Base-by-base conservation (phyloP, 1,139 yeast species). In the Schwanniomyces etchellsii region DNA sequence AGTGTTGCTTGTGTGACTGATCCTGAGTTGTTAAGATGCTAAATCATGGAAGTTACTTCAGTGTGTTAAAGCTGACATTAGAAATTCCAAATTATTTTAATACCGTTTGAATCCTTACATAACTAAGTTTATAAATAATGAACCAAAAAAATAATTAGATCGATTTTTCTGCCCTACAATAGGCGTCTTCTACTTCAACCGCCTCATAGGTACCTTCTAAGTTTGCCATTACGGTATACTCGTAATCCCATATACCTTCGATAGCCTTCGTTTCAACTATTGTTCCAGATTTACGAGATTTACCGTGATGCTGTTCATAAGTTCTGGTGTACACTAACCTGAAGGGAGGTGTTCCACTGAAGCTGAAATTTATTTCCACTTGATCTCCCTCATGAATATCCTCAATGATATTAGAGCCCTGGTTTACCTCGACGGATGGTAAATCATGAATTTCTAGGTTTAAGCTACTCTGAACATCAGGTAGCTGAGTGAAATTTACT, bases 191-290 rank as follows among this genome's bases (percentile, higher is more conserved):
- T 9, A 91, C 76, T 46, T 83, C 88, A 26, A 85, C 73, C 5
- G 96, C 96, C 53, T 89, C 96, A 50, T 93, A 91, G 3, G 88
- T 82, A 27, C 99, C 99, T 51, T 89, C 96, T 43, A 85, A 64
- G 43, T 86, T 83, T 1, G 95, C 91, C 47, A 70, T 63, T 4
- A 84, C 80, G 29, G 77, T 69, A 50, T 85, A 77, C 44, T 80
- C 85, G 46, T 76, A 58, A 3, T 74, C 80, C 58, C 74, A 64
- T 21, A 89, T 84, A 41, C 81, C 80, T 5, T 75, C 65, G 20
- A 89, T 77, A 3, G 83, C 77, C 39, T 82, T 81, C 1, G 85
- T 80, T 47, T 89, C 97, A 16, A 84, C 78, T 29, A 50, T 45
- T 37, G 55, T 52, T 26, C 46, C 40, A 29, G 54, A 55, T 39